Evolutionary conservation across 768 basidiomycete genomes (phyloP).

Genomic region (Roridomyces roridus): DNA sequence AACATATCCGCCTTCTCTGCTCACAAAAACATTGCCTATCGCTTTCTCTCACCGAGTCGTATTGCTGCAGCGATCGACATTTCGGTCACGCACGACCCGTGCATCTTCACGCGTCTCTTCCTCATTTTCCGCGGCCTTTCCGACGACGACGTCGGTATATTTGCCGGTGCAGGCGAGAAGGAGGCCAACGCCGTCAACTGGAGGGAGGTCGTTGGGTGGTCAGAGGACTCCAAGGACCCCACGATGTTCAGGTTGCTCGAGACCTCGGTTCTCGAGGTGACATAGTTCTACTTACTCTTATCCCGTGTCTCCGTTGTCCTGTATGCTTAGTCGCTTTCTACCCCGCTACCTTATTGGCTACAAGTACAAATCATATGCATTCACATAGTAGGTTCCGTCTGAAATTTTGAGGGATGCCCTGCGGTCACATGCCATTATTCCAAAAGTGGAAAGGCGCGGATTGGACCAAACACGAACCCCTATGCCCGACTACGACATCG

Average conservation of each 20-base stretch:
- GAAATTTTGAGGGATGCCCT: no score
- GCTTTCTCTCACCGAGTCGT: slow-evolving; percentile 80
- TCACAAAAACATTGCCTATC: slow-evolving; percentile 89
- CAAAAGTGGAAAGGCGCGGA: no score
- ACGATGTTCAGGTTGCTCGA: slow-evolving; percentile 81
- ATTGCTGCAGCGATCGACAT: slow-evolving; percentile 90
- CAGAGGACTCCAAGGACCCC: slow-evolving; percentile 79
- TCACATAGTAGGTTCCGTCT: no score
- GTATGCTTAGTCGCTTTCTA: no score
- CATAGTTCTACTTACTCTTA: no score
- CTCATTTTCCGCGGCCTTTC: slow-evolving; percentile 84
- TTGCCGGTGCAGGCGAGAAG: slow-evolving; percentile 83
- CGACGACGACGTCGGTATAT: slow-evolving; percentile 79
- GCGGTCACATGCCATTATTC: no score
- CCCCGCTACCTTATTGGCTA: no score
- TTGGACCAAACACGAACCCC: no score
- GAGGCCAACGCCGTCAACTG: slow-evolving; percentile 84
- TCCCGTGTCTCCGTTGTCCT: no score
- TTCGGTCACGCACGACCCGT: slow-evolving; percentile 80
- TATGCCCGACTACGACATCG: no score
- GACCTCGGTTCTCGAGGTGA: slow-evolving; percentile 72
- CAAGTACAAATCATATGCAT: no score
- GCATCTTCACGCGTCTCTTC: slow-evolving; percentile 84
- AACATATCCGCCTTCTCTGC: slow-evolving; percentile 75
- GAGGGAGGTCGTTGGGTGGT: slow-evolving; percentile 82